phyloP scores from a whole-genome alignment of 176 grass and related monocot species.

The bread wheat (Triticum aestivum) region IWGSC_CS_RefSeq_v2.1 NC_057797.1:126209926-126210425 shows the following conservation, averaged over 20 bases:
- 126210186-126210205: background rate
- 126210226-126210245: background rate
- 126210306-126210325: constrained; percentile 8
- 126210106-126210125: background rate
- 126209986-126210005: constrained; percentile 55
- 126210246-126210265: constrained; percentile 7
- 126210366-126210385: background rate
- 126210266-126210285: background rate
- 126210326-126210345: no score
- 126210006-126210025: constrained; percentile 99
- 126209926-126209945: constrained; percentile 25
- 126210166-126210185: background rate
- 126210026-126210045: constrained; percentile 95
- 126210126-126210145: background rate
- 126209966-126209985: constrained; percentile 18
- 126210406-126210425: constrained; percentile 2
- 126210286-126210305: background rate
- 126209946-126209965: background rate
- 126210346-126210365: background rate
- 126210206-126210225: background rate
- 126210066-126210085: constrained; percentile 88
- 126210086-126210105: background rate
- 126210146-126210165: background rate
- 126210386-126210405: background rate
- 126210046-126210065: constrained; percentile 95